Evolutionary conservation across 78 protist species (phyloP).

Genomic region (Isochrysis galbana): DNA sequence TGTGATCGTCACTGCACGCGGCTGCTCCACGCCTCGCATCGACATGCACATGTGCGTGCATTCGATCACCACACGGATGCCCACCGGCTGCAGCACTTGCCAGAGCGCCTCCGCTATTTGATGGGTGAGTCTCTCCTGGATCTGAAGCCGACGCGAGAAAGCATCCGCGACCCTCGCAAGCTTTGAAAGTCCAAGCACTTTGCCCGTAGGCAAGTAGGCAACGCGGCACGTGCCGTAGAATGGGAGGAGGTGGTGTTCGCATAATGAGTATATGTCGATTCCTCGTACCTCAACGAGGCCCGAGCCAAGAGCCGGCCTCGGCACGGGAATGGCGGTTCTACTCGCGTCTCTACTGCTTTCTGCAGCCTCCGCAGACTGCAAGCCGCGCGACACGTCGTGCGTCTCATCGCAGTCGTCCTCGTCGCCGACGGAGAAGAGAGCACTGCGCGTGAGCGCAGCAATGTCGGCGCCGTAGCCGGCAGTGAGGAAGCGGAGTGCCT

Average conservation of each 20-base stretch:
- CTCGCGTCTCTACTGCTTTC: not conserved
- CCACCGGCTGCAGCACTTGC: conserved; percentile 76
- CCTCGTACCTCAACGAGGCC: conserved; percentile 34
- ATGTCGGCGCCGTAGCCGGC: conserved; percentile 73
- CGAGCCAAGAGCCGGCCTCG: not conserved
- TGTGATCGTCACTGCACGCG: conserved; percentile 64
- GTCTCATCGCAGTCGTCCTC: not conserved
- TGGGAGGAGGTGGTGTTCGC: conserved; percentile 96
- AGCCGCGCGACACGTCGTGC: not conserved
- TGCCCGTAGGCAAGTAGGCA: conserved; percentile 63
- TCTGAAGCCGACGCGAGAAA: conserved; percentile 36
- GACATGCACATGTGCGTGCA: conserved; percentile 94
- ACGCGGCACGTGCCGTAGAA: conserved; percentile 83
- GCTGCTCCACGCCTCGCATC: conserved; percentile 91
- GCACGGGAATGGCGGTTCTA: not conserved
- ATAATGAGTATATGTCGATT: conserved; percentile 84
- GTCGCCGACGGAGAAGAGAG: conserved; percentile 58
- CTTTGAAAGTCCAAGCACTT: conserved; percentile 90
- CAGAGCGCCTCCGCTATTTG: conserved; percentile 78
- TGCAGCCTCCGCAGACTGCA: too few species aligned
- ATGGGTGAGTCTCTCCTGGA: conserved; percentile 89
- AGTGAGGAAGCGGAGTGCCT: conserved; percentile 84
- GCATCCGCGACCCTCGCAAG: conserved; percentile 86
- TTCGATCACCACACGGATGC: conserved; percentile 89
- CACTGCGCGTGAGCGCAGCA: conserved; percentile 70